These are phyloP conservation scores for Syzygium aqueum DNA, from an alignment of 345 rosid genomes.

Conservation along the genomic window DNA sequence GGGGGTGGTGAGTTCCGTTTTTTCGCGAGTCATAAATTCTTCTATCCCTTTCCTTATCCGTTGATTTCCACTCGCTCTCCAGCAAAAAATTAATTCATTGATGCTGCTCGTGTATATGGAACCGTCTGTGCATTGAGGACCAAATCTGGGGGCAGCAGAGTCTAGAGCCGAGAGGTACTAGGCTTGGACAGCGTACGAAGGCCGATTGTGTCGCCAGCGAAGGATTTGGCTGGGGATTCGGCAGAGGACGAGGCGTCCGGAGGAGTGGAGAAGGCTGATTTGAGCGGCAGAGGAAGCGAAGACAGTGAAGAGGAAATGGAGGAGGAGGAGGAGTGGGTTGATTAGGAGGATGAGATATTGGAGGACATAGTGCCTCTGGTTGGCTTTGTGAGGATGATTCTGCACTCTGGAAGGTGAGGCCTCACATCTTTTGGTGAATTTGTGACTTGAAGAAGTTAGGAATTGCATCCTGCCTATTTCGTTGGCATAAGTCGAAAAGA, in stretches of 20 bases:
- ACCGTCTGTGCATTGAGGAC: constrained; percentile 38
- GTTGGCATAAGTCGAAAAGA: neutral
- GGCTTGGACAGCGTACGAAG: constrained; percentile 43
- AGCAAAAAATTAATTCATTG: too few relatives aligned
- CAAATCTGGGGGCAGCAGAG: constrained; percentile 41
- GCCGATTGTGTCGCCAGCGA: constrained; percentile 22
- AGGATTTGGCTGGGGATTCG: constrained; percentile 18
- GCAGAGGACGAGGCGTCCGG: constrained; percentile 29
- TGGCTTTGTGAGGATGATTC: constrained; percentile 83
- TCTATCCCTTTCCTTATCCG: too few relatives aligned
- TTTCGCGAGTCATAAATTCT: too few relatives aligned
- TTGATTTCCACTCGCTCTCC: too few relatives aligned
- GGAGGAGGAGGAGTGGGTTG: constrained; percentile 19
- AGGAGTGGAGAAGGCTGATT: neutral
- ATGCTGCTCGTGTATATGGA: too few relatives aligned
- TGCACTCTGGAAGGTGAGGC: constrained; percentile 74
- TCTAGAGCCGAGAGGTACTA: constrained; percentile 23
- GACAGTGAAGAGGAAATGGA: constrained; percentile 12
- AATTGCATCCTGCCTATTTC: neutral
- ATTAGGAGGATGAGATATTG: constrained; percentile 83
- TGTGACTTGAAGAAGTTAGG: neutral
- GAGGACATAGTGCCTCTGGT: constrained; percentile 91
- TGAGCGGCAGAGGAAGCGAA: constrained; percentile 6
- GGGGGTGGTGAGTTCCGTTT: too few relatives aligned
- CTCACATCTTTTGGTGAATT: neutral